These are phyloP conservation scores for Luvunga scandens DNA, from an alignment of 345 rosid species.

Conservation along the genomic window DNA sequence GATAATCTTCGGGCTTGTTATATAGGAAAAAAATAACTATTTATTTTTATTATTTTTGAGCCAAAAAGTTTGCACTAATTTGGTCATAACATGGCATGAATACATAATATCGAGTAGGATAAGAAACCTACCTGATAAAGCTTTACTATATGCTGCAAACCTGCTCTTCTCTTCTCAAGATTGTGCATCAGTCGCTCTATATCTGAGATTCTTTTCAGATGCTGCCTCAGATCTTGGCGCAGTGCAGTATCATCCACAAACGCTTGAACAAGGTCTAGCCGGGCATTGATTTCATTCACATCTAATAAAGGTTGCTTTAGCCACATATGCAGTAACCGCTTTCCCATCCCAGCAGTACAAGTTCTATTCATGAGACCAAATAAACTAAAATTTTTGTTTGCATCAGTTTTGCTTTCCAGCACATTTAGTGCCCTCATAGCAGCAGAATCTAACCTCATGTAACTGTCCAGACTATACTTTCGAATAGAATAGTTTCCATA, in stretches of 20 bases:
- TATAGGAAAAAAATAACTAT: background rate
- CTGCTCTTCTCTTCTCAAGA: constrained; percentile 69
- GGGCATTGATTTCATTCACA: constrained; percentile 63
- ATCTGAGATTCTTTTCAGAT: constrained; percentile 85
- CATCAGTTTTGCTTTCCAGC: constrained; percentile 92
- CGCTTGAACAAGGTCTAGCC: constrained; percentile 87
- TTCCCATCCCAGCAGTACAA: constrained; percentile 98
- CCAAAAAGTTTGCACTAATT: background rate
- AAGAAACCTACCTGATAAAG: constrained; percentile 72
- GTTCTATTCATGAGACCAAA: constrained; percentile 98
- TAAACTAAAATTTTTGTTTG: constrained; percentile 92
- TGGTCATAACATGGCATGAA: background rate
- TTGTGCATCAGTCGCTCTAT: constrained; percentile 66
- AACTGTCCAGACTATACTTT: constrained; percentile 63
- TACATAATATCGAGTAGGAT: background rate
- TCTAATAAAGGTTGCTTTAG: constrained; percentile 89
- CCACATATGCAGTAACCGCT: constrained; percentile 92
- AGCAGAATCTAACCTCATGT: constrained; percentile 91
- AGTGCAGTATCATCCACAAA: constrained; percentile 89
- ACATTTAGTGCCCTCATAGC: constrained; percentile 96
- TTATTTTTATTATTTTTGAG: background rate
- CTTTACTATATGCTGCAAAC: constrained; percentile 84
- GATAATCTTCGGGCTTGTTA: background rate
- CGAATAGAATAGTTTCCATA: constrained; percentile 70
- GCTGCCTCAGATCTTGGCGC: constrained; percentile 91